Evolutionary conservation across 768 basidiomycete genomes (phyloP).

Genomic region (Coprinopsis strossmayeri): DNA sequence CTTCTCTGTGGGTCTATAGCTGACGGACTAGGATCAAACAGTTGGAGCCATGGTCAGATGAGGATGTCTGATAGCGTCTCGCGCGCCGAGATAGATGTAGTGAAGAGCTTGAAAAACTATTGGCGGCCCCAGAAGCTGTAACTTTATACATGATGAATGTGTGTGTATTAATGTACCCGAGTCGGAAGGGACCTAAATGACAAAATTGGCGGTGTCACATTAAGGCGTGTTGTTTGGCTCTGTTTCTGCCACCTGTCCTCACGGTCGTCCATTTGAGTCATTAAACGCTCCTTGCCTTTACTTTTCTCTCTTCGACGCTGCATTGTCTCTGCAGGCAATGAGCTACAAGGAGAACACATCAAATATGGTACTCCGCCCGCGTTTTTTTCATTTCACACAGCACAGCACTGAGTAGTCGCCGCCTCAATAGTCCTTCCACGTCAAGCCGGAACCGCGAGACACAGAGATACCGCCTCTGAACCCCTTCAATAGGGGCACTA

Average conservation of each 20-base stretch:
- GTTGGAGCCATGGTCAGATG: not conserved
- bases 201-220: not conserved
- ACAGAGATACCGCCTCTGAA: not conserved
- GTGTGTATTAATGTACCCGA: too few species aligned
- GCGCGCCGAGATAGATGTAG: conserved; percentile 58
- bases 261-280: too few species aligned
- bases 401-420: not conserved
- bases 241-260: conserved; percentile 13
- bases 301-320: too few species aligned
- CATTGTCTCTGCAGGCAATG: not conserved
- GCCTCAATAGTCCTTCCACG: conserved; percentile 10
- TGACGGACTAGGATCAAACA: too few species aligned
- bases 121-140: conserved; percentile 61
- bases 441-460: conserved; percentile 25
- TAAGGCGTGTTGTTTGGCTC: conserved; percentile 11
- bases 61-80: not conserved
- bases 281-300: too few species aligned
- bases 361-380: not conserved
- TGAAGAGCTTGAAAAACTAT: conserved; percentile 46
- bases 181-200: too few species aligned
- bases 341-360: conserved; percentile 1
- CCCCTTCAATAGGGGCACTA: conserved; percentile 4
- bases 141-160: conserved; percentile 10
- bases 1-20: conserved; percentile 9
- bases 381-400: not conserved